phyloP scores from a whole-genome alignment of 495 filamentous ascomycete genomes.

The Penicillium parvum region DNA sequence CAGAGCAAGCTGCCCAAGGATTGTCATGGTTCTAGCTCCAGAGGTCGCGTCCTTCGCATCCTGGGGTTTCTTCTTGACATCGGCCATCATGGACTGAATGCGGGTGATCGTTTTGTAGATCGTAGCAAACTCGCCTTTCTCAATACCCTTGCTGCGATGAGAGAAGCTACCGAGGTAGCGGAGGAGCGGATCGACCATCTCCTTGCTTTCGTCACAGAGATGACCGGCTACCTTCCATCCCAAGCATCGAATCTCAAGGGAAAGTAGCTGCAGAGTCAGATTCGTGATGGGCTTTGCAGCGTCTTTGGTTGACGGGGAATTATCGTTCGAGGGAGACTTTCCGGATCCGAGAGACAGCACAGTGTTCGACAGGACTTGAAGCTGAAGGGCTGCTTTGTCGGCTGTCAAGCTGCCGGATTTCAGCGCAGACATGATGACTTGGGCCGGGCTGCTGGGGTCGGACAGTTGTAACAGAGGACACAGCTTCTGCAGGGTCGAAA shows the following conservation, averaged over 20 bases:
- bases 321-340: slow-evolving; percentile 22
- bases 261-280: slow-evolving; percentile 63
- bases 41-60: slow-evolving; percentile 22
- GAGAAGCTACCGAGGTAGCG: slow-evolving; percentile 61
- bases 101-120: slow-evolving; percentile 37
- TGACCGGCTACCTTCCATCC: slow-evolving; percentile 75
- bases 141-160: slow-evolving; percentile 44
- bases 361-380: slow-evolving; percentile 65
- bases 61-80: slow-evolving; percentile 25
- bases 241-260: slow-evolving; percentile 58
- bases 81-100: slow-evolving; percentile 32
- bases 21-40: slow-evolving; percentile 31
- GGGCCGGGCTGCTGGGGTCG: slow-evolving; percentile 58
- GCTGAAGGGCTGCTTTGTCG: slow-evolving; percentile 61
- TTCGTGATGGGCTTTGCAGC: slow-evolving; percentile 54
- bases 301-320: slow-evolving; percentile 43
- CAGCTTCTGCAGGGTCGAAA: slow-evolving; percentile 49
- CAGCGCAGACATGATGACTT: slow-evolving; percentile 53
- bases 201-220: slow-evolving; percentile 59
- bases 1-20: slow-evolving; percentile 43
- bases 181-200: slow-evolving; percentile 64
- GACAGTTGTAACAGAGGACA: slow-evolving; percentile 40
- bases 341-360: slow-evolving; percentile 59
- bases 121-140: slow-evolving; percentile 37
- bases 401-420: slow-evolving; percentile 38